These are phyloP conservation scores for Stephania yunnanensis DNA, from an alignment of 164 flowering plant genomes.

Conservation along the genomic window DNA sequence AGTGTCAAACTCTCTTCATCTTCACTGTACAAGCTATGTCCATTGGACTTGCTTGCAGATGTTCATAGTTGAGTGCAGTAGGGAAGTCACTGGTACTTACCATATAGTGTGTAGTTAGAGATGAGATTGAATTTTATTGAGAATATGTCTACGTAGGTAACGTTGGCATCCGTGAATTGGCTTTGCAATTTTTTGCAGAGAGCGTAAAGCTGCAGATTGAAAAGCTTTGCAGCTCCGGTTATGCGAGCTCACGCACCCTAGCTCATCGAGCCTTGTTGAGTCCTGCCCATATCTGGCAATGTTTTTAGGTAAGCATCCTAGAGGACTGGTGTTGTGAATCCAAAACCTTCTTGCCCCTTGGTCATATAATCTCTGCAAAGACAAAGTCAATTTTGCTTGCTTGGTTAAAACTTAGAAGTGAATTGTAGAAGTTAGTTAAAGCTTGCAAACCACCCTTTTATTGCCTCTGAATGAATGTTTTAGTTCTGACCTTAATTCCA, in stretches of 20 bases:
- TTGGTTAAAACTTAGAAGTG: no score
- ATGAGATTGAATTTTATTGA: conserved; percentile 64
- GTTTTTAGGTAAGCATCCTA: conserved; percentile 84
- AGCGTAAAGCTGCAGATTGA: conserved; percentile 81
- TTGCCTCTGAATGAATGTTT: no score
- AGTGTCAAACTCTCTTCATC: background rate
- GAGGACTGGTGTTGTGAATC: conserved; percentile 93
- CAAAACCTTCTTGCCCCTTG: conserved; percentile 79
- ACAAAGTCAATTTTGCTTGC: background rate
- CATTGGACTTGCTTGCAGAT: background rate
- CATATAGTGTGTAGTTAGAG: conserved; percentile 59
- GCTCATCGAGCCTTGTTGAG: conserved; percentile 67
- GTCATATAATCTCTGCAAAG: conserved; percentile 56
- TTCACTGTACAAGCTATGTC: background rate
- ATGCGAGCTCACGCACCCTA: conserved; percentile 68
- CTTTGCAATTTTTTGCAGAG: conserved; percentile 51
- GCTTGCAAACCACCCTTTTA: background rate
- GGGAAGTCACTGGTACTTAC: conserved; percentile 28
- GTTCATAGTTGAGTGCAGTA: background rate
- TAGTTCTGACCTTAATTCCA: conserved; percentile 52
- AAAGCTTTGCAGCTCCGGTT: conserved; percentile 72
- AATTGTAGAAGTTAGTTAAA: background rate
- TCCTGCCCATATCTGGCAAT: conserved; percentile 72
- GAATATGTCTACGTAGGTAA: conserved; percentile 68
- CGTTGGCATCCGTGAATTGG: conserved; percentile 45